Conservation (phyloP, 331 rosid species). For the Malus hybrid region DNA sequence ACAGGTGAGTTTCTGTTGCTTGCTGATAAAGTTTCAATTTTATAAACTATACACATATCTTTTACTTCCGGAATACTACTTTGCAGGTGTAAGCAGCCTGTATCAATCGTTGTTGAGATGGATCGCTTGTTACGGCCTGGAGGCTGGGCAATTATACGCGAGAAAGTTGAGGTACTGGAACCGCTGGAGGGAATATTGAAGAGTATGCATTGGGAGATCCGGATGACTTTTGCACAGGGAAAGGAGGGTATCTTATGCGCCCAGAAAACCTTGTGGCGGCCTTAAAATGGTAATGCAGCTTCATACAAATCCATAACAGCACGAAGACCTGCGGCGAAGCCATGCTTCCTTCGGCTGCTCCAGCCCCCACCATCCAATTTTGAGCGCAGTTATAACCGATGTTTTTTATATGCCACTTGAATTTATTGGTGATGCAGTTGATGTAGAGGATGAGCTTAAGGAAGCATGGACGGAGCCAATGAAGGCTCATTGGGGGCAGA, state of each 20-base stretch:
- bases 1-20: slow-evolving; percentile 39
- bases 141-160: slow-evolving; percentile 85
- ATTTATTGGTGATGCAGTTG: not conserved
- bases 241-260: slow-evolving; percentile 89
- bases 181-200: slow-evolving; percentile 64
- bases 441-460: not conserved
- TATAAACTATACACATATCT: not conserved
- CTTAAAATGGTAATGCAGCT: slow-evolving; percentile 20
- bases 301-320: not conserved
- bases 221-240: slow-evolving; percentile 61
- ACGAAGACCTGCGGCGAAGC: not conserved
- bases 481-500: too few relatives aligned
- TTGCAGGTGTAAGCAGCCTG: slow-evolving; percentile 81
- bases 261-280: slow-evolving; percentile 75
- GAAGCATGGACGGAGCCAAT: too few relatives aligned
- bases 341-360: not conserved
- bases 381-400: too few relatives aligned
- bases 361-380: too few relatives aligned
- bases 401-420: not conserved
- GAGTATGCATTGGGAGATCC: slow-evolving; percentile 72
- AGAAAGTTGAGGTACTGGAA: slow-evolving; percentile 71
- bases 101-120: slow-evolving; percentile 80
- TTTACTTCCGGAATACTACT: not conserved
- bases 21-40: too few relatives aligned
- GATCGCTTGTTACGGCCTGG: slow-evolving; percentile 82